Evolutionary conservation across 192 early-diverging fungal species (phyloP).

Genomic region (Entomortierella beljakovae): DNA sequence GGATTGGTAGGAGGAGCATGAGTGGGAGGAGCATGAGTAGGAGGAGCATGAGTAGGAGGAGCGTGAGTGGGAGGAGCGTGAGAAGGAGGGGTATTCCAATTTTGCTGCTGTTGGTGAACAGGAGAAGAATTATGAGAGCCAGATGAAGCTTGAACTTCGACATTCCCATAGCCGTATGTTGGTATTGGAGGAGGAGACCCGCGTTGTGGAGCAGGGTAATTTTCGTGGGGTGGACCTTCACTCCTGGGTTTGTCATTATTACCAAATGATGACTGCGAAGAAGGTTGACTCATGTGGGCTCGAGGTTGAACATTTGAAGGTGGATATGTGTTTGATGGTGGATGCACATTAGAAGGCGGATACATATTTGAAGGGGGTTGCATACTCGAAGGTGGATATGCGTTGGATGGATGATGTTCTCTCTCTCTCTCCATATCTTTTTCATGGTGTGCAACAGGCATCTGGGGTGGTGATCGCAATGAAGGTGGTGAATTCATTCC

Average conservation of each 20-base stretch:
- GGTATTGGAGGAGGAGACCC: slow-evolving; percentile 7
- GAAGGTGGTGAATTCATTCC: too few relatives aligned
- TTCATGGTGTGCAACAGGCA: slow-evolving; percentile 13
- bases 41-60: background rate
- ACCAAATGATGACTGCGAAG: background rate
- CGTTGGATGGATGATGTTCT: background rate
- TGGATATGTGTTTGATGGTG: slow-evolving; percentile 8
- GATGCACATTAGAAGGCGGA: too few relatives aligned
- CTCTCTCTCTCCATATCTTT: background rate
- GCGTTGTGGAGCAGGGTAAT: slow-evolving; percentile 4
- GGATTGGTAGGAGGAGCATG: too few relatives aligned
- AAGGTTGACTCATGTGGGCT: background rate
- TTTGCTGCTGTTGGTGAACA: too few relatives aligned
- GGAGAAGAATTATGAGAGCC: too few relatives aligned
- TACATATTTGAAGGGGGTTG: too few relatives aligned
- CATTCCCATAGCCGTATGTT: too few relatives aligned
- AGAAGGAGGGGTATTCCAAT: too few relatives aligned
- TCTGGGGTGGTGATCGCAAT: background rate
- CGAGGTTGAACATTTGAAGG: background rate
- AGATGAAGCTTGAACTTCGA: too few relatives aligned
- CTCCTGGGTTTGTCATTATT: slow-evolving; percentile 3
- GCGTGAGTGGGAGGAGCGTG: background rate
- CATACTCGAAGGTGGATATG: too few relatives aligned
- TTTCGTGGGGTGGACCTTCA: background rate
- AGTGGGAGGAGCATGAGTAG: background rate